Evolutionary conservation across 345 rosid genomes (phyloP), one percentile per base, ranked within the genome.

Genomic region (Geranium rotundifolium): DNA sequence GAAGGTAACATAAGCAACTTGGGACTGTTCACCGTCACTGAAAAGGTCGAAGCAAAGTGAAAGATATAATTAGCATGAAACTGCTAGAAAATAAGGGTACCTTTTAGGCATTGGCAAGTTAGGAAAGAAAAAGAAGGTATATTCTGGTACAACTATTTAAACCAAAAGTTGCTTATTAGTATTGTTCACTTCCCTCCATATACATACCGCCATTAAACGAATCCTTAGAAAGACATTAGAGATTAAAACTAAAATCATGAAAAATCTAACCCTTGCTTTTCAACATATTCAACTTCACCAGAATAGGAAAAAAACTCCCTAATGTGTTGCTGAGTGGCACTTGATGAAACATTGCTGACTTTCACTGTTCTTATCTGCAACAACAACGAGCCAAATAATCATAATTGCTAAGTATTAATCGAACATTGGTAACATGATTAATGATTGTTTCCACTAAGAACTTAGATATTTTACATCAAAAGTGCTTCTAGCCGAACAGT

Each of bases 261-360:
- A 46, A 46, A 9, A 46, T 46, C 52, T 14, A 46, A 46, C 52
- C 52, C 12, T 2, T 10, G 52, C 52, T 9, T 12, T 46, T 14
- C 89, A 54, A 87, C 82, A 69, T 74, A 71, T 79, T 80, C 85
- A 62, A 92, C 85, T 58, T 89, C 93, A 66, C 98, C 98, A 56
- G 96, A 87, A 69, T 87, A 89, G 50, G 96, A 92, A 68, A 89
- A 92, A 73, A 92, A 92, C 77, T 92, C 98, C 80, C 79, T 89
- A 55, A 92, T 77, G 64, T 89, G 92, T 56, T 75, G 79, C 71
- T 92, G 87, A 13, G 83, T 69, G 58, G 93, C 93, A 72, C 84
- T 77, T 19, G 80, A 65, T 16, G 98, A 87, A 67, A 89, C 83
- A 68, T 85, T 89, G 65, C 83, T 67, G 29, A 89, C 89, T 79